Percentiles rank a stretch among this genome's conserved stretches.
Evolutionary conservation across 1,284 basidiomycete species (phyloP).

Genomic region (Ustilago trichophora): DNA sequence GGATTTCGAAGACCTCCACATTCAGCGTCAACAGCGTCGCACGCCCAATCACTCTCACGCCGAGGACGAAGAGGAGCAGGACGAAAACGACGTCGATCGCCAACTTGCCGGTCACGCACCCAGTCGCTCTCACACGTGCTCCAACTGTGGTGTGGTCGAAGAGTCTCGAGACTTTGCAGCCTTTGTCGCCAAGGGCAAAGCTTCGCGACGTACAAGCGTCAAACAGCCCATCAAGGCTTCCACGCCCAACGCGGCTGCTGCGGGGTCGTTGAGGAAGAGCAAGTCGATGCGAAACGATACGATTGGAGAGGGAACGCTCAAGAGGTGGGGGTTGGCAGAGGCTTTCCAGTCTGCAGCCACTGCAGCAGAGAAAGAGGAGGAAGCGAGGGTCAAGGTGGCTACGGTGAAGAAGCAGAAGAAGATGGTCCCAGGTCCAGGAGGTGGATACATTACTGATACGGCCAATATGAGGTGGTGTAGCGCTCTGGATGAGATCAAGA

Average conservation of each 20-base stretch:
- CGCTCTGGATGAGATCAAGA: conserved; percentile 57
- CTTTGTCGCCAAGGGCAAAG: conserved; percentile 40
- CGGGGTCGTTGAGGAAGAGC: conserved; percentile 21
- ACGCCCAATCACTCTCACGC: not conserved
- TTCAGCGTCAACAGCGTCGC: conserved; percentile 6
- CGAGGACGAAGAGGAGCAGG: conserved; percentile 1
- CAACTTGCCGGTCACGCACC: conserved; percentile 15
- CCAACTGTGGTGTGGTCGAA: conserved; percentile 17
- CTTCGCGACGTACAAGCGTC: conserved; percentile 17
- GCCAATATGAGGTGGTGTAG: conserved; percentile 57
- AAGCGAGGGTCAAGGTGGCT: not conserved
- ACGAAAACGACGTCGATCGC: conserved; percentile 14
- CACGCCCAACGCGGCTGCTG: conserved; percentile 1
- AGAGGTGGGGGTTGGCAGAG: conserved; percentile 39
- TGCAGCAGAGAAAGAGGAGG: not conserved
- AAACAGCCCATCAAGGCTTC: conserved; percentile 17
- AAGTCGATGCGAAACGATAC: conserved; percentile 12
- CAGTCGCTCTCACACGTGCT: conserved; percentile 18
- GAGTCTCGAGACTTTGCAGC: conserved; percentile 30
- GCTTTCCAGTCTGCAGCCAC: conserved; percentile 23
- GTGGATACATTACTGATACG: conserved; percentile 56
- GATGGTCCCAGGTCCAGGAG: conserved; percentile 56
- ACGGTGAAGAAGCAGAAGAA: conserved; percentile 36
- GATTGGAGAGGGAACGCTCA: conserved; percentile 27
- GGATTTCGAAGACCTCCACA: conserved; percentile 16